Conservation (phyloP, 1,284 basidiomycete species). For the Pseudozyma hubeiensis region DNA sequence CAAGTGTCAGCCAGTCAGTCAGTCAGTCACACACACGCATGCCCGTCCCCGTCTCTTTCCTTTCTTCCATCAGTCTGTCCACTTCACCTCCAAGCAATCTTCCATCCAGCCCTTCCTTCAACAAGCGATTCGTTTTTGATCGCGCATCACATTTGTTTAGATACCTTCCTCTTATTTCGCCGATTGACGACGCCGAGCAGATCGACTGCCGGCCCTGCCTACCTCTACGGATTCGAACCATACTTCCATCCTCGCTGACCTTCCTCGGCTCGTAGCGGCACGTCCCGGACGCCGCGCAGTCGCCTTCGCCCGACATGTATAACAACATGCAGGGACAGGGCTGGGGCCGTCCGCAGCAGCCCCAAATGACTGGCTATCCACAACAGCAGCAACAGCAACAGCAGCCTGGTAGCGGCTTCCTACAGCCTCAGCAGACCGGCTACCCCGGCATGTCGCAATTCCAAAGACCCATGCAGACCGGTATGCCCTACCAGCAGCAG, state of each 20-base stretch:
- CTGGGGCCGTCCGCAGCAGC: conserved; percentile 55
- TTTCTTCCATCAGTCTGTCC: neutral
- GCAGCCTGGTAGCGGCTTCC: conserved; percentile 48
- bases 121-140: no score
- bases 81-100: neutral
- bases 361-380: conserved; percentile 57
- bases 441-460: conserved; percentile 51
- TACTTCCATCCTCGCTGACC: neutral
- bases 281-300: conserved; percentile 8
- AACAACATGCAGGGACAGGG: conserved; percentile 59
- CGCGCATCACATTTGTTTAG: no score
- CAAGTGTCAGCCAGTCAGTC: no score
- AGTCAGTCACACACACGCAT: no score
- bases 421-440: conserved; percentile 56
- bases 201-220: no score
- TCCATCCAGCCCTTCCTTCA: no score
- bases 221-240: no score
- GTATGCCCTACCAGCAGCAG: conserved; percentile 37
- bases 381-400: conserved; percentile 55
- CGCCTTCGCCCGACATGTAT: conserved; percentile 40
- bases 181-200: no score
- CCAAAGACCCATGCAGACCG: conserved; percentile 57
- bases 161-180: no score
- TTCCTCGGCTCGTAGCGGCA: conserved; percentile 6
- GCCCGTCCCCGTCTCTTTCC: neutral